A percentile compares a stretch with the other conserved stretches of the same genome.
Conservation (phyloP, 1,284 basidiomycete genomes). For the Pseudozyma tsukubaensis region DNA sequence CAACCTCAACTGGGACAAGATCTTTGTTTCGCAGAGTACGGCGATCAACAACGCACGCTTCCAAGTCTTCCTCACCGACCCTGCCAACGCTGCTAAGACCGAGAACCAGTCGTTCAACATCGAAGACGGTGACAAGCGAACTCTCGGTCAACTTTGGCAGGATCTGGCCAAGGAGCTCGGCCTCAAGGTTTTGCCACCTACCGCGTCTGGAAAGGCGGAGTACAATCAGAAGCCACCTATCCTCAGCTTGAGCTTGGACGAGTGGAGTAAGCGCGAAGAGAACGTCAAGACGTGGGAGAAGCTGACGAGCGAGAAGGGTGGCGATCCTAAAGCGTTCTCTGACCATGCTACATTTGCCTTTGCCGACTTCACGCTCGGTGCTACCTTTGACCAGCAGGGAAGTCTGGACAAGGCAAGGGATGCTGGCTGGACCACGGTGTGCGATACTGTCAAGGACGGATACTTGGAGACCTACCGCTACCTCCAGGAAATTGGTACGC, state of each 20-base stretch:
- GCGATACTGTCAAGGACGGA: slow-evolving; percentile 45
- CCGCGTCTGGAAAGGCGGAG: slow-evolving; percentile 14
- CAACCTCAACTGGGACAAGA: slow-evolving; percentile 48
- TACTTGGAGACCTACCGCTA: slow-evolving; percentile 45
- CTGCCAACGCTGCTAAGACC: slow-evolving; percentile 31
- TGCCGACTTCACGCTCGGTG: slow-evolving; percentile 46
- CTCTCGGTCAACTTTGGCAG: slow-evolving; percentile 42
- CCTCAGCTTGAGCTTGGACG: slow-evolving; percentile 37
- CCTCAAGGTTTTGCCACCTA: slow-evolving; percentile 30
- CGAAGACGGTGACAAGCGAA: slow-evolving; percentile 41
- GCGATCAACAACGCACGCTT: slow-evolving; percentile 50
- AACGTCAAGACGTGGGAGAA: slow-evolving; percentile 44
- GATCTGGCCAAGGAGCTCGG: slow-evolving; percentile 37
- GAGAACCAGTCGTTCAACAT: slow-evolving; percentile 52
- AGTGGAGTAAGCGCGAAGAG: slow-evolving; percentile 34
- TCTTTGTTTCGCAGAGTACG: slow-evolving; percentile 37
- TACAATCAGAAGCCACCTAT: slow-evolving; percentile 40
- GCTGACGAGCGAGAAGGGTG: slow-evolving; percentile 34
- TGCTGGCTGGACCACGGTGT: slow-evolving; percentile 33
- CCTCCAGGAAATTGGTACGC: slow-evolving; percentile 41
- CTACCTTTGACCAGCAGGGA: slow-evolving; percentile 45
- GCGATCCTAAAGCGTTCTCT: slow-evolving; percentile 34
- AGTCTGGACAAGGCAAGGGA: slow-evolving; percentile 40
- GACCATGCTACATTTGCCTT: slow-evolving; percentile 45
- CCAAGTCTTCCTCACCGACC: slow-evolving; percentile 44